phyloP scores from a whole-genome alignment of 1,139 yeast species.

The Suhomyces maxii region DNA sequence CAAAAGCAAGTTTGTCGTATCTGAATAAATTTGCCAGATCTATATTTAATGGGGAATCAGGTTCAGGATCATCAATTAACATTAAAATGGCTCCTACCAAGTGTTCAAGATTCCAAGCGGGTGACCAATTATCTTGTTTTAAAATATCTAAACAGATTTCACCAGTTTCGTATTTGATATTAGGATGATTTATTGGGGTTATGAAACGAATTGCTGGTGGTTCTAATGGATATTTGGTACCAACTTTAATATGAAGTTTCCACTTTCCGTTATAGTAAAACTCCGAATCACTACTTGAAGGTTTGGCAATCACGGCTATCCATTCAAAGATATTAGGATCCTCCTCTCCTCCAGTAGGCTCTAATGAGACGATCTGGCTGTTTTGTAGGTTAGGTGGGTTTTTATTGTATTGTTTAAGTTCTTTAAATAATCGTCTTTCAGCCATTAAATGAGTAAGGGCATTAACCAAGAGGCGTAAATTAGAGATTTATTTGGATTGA shows the following conservation, averaged over 20 bases:
- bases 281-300: constrained; percentile 39
- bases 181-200: constrained; percentile 73
- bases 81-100: constrained; percentile 71
- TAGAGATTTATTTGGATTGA: neutral
- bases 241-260: constrained; percentile 53
- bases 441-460: constrained; percentile 16
- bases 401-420: constrained; percentile 21
- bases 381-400: constrained; percentile 22
- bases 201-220: constrained; percentile 70
- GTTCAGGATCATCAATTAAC: constrained; percentile 75
- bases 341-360: constrained; percentile 40
- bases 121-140: constrained; percentile 70
- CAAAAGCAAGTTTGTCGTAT: constrained; percentile 53
- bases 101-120: constrained; percentile 80
- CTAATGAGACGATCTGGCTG: constrained; percentile 42
- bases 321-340: constrained; percentile 49
- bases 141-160: constrained; percentile 79
- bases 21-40: constrained; percentile 81
- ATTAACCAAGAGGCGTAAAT: neutral
- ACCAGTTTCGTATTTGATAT: constrained; percentile 60
- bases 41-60: constrained; percentile 80
- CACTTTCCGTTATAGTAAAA: constrained; percentile 57
- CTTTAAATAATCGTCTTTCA: constrained; percentile 25
- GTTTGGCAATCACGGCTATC: constrained; percentile 63
- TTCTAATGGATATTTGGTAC: constrained; percentile 59